These are phyloP conservation scores for Theileria annulata DNA, from an alignment of 169 alveolate genomes.

Conservation along the genomic window DNA sequence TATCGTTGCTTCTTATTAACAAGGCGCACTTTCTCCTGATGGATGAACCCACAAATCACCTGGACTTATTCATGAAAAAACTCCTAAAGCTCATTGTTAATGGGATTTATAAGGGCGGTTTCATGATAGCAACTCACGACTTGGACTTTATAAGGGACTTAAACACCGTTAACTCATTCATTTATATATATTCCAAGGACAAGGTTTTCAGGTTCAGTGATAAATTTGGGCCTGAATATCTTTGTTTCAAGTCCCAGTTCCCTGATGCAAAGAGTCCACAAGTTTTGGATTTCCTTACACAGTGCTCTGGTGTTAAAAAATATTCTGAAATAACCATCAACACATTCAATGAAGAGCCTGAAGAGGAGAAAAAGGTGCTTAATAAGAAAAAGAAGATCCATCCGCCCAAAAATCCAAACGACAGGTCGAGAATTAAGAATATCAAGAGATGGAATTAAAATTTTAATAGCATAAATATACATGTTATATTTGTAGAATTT, in stretches of 20 bases:
- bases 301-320: not conserved
- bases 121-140: slow-evolving; percentile 75
- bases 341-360: not conserved
- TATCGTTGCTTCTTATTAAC: slow-evolving; percentile 70
- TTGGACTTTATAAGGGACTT: slow-evolving; percentile 65
- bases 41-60: slow-evolving; percentile 77
- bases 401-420: slow-evolving; percentile 1
- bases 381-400: slow-evolving; percentile 5
- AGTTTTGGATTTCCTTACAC: slow-evolving; percentile 26
- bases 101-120: slow-evolving; percentile 70
- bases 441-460: slow-evolving; percentile 41
- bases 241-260: slow-evolving; percentile 1
- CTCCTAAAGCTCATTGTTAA: slow-evolving; percentile 56
- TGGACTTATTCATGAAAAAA: slow-evolving; percentile 70
- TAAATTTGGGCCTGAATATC: slow-evolving; percentile 47
- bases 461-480: not conserved
- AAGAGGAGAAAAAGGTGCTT: not conserved
- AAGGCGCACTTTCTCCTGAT: slow-evolving; percentile 69
- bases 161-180: slow-evolving; percentile 50
- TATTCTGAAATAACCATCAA: not conserved
- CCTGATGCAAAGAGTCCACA: slow-evolving; percentile 26
- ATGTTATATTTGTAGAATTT: too few relatives aligned
- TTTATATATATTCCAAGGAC: slow-evolving; percentile 64
- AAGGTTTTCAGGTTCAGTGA: slow-evolving; percentile 65
- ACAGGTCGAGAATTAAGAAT: slow-evolving; percentile 37